Evolutionary conservation across 805 yeast species (phyloP), one percentile per base, ranked within the genome.

Genomic region (Komagataella phaffii): DNA sequence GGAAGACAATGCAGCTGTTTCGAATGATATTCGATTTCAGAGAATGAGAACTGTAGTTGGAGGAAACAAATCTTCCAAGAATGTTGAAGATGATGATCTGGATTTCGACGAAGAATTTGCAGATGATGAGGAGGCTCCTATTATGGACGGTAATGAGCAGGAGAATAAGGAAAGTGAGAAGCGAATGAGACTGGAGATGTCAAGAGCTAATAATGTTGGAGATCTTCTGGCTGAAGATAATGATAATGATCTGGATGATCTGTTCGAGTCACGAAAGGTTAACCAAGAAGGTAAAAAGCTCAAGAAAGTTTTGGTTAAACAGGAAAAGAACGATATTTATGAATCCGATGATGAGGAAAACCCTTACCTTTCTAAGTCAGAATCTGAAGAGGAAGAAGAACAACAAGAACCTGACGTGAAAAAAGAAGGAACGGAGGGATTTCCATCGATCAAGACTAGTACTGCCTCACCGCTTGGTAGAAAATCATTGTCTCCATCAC

Each of bases 111-210:
- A 93, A 64, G 97, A 90, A 64, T 93, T 93, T 67, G 97, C 93
- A 24, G 99, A 93, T 66, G 99, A 93, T 65, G 99, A 93, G 69
- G 99, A 91, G 64, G 98, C 98, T 1, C 99, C 99, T 24, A 86
- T 93, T 53, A 80, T 91, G 74, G 98, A 91, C 61, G 96, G 96
- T 48, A 81, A 90, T 55, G 98, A 91, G 62, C 96, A 93, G 61
- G 98, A 93, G 62, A 86, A 88, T 64, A 89, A 85, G 64, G 85
- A 88, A 55, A 85, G 89, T 50, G 96, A 93, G 66, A 79, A 75
- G 57, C 82, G 86, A 59, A 83, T 88, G 63, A 88, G 87, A 64
- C 81, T 76, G 56, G 95, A 88, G 64, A 87, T 86, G 95, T 69
- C 84, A 53, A 77, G 81, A 56, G 96, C 96, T 2, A 83, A 83